Percentiles rank a stretch among this genome's conserved stretches.
Evolutionary conservation across 1,284 basidiomycete species (phyloP).

Genomic region (Puccinia coronata): DNA sequence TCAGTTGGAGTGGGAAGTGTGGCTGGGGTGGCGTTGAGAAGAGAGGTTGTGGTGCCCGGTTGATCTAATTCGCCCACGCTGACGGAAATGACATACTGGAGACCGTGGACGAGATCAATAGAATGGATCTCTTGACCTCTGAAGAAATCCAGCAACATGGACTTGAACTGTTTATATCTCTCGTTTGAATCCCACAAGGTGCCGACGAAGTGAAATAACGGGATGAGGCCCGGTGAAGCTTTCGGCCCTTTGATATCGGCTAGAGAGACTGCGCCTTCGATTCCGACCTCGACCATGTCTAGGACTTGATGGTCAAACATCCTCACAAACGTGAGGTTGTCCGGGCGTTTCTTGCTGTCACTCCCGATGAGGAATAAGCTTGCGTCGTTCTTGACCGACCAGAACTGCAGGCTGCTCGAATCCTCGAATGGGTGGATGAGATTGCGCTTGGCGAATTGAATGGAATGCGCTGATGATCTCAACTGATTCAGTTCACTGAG

Average conservation of each 20-base stretch:
- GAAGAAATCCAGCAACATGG: conserved; percentile 80
- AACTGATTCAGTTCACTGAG: conserved; percentile 73
- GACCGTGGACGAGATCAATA: conserved; percentile 55
- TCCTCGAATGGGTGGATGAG: conserved; percentile 87
- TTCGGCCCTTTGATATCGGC: conserved; percentile 69
- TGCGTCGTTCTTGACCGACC: conserved; percentile 91
- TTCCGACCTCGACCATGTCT: conserved; percentile 92
- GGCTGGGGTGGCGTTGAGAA: conserved; percentile 18
- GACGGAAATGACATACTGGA: conserved; percentile 65
- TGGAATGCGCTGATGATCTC: conserved; percentile 63
- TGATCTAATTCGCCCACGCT: conserved; percentile 76
- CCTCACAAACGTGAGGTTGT: conserved; percentile 80
- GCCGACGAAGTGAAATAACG: conserved; percentile 89
- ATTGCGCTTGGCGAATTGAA: conserved; percentile 96
- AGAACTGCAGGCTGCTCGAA: conserved; percentile 78
- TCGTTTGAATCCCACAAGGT: conserved; percentile 64
- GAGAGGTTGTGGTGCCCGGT: conserved; percentile 31
- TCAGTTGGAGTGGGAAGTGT: conserved; percentile 46
- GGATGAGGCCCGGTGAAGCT: conserved; percentile 84
- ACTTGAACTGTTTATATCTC: conserved; percentile 89
- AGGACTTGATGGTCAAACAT: conserved; percentile 84
- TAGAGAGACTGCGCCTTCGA: conserved; percentile 58
- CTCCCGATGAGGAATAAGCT: conserved; percentile 86
- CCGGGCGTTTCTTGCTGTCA: conserved; percentile 90
- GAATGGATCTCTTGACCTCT: conserved; percentile 83